A percentile compares a stretch with the other conserved stretches of the same genome.
phyloP scores from a whole-genome alignment of 2,329 filamentous ascomycete species.

The Epicoccum sorghinum region DNA sequence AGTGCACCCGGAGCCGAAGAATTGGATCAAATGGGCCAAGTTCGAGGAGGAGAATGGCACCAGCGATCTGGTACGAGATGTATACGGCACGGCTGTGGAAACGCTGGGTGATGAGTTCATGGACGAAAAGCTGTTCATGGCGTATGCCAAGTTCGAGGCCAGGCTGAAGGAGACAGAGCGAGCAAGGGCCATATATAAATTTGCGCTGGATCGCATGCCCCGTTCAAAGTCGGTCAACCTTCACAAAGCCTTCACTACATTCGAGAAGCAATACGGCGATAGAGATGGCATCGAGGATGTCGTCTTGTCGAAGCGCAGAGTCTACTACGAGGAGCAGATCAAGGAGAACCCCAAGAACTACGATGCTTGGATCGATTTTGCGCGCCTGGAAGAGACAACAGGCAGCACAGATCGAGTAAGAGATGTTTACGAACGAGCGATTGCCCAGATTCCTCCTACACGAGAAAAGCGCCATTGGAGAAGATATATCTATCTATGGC shows the following conservation, averaged over 20 bases:
- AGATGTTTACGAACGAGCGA: slow-evolving; percentile 93
- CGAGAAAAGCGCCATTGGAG: slow-evolving; percentile 98
- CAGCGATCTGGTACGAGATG: slow-evolving; percentile 87
- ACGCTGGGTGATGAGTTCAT: slow-evolving; percentile 92
- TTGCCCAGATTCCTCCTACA: slow-evolving; percentile 92
- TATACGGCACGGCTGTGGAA: slow-evolving; percentile 88
- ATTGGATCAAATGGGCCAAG: slow-evolving; percentile 98
- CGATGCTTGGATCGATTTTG: slow-evolving; percentile 96
- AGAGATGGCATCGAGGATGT: slow-evolving; percentile 93
- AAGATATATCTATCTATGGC: slow-evolving; percentile 95
- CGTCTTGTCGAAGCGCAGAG: slow-evolving; percentile 88
- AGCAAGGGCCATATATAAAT: slow-evolving; percentile 94
- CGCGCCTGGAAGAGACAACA: slow-evolving; percentile 83
- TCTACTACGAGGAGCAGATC: slow-evolving; percentile 92
- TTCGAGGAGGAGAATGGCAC: slow-evolving; percentile 97
- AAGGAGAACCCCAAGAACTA: slow-evolving; percentile 96
- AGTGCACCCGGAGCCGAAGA: slow-evolving; percentile 90
- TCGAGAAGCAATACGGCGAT: slow-evolving; percentile 98
- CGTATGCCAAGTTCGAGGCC: slow-evolving; percentile 92
- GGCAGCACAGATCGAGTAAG: slow-evolving; percentile 83
- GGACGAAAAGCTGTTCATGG: slow-evolving; percentile 93
- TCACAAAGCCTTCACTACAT: slow-evolving; percentile 94
- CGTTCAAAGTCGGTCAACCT: slow-evolving; percentile 82
- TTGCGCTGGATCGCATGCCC: slow-evolving; percentile 88
- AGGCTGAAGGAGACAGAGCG: slow-evolving; percentile 96